phyloP scores from a whole-genome alignment of 495 filamentous ascomycete genomes.

The Penicillium odoratum region DNA sequence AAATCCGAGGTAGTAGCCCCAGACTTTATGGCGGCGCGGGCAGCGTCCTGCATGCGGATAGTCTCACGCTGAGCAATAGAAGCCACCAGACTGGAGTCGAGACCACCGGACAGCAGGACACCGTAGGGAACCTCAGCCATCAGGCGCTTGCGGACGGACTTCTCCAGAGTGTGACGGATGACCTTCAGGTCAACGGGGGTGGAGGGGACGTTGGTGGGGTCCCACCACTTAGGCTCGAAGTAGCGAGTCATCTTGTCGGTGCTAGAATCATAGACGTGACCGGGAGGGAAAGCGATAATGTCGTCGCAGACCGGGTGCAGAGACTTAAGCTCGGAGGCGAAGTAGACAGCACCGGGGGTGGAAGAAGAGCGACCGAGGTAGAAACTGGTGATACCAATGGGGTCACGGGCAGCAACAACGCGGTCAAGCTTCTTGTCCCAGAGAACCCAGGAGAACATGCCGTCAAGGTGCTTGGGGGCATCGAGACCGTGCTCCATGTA shows the following conservation, averaged over 20 bases:
- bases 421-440: constrained; percentile 93
- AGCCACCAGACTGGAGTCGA: constrained; percentile 94
- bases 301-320: constrained; percentile 92
- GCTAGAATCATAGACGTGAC: constrained; percentile 91
- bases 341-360: constrained; percentile 85
- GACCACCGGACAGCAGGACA: constrained; percentile 89
- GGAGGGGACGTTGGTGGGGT: constrained; percentile 72
- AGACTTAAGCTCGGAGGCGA: constrained; percentile 95
- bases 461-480: constrained; percentile 91
- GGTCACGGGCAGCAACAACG: constrained; percentile 89
- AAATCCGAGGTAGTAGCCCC: constrained; percentile 63
- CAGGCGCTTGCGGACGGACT: constrained; percentile 88
- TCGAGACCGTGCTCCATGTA: constrained; percentile 91
- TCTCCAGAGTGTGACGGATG: constrained; percentile 79
- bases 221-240: constrained; percentile 92
- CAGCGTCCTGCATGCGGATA: constrained; percentile 64
- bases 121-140: constrained; percentile 99
- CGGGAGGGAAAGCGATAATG: constrained; percentile 90
- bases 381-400: constrained; percentile 95
- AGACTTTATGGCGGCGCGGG: constrained; percentile 37
- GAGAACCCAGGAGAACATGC: constrained; percentile 99
- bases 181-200: constrained; percentile 78
- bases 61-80: constrained; percentile 95
- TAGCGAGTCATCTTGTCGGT: constrained; percentile 80
- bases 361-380: constrained; percentile 88